phyloP scores from a whole-genome alignment of 2,329 filamentous ascomycete genomes.

The Blumeria graminis region DNA sequence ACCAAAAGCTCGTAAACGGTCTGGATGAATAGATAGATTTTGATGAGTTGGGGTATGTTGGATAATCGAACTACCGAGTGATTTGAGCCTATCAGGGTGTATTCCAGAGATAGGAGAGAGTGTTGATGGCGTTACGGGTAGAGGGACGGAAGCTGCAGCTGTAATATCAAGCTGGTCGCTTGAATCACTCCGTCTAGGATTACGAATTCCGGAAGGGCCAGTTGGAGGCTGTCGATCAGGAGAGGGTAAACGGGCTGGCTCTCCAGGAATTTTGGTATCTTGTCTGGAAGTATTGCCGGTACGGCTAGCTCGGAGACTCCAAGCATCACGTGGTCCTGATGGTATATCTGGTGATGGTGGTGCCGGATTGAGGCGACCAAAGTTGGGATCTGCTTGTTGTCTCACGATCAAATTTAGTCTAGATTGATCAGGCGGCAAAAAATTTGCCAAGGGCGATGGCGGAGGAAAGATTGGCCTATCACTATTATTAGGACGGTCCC shows the following conservation, averaged over 20 bases:
- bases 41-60: constrained; percentile 13
- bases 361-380: constrained; percentile 33
- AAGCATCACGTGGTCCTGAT: constrained; percentile 28
- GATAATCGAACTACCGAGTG: constrained; percentile 18
- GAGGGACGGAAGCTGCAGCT: constrained; percentile 7
- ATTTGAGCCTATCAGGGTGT: constrained; percentile 26
- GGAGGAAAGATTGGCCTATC: constrained; percentile 21
- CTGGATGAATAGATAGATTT: constrained; percentile 14
- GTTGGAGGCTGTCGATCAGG: constrained; percentile 16
- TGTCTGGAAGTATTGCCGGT: constrained; percentile 7
- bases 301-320: constrained; percentile 17
- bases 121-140: constrained; percentile 8
- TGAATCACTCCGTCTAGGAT: constrained; percentile 10
- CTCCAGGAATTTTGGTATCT: constrained; percentile 7
- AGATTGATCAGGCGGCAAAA: constrained; percentile 24
- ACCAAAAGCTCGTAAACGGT: constrained; percentile 11
- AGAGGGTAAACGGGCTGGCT: constrained; percentile 12
- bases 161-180: constrained; percentile 10
- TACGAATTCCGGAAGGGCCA: constrained; percentile 12
- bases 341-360: constrained; percentile 23
- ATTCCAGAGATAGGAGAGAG: constrained; percentile 16
- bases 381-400: constrained; percentile 32
- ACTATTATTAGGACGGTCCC: constrained; percentile 18
- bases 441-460: constrained; percentile 16
- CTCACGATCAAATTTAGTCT: constrained; percentile 16